Base-by-base conservation (phyloP, 148 eudicot genomes). In the Chenopodium berlandieri region DNA sequence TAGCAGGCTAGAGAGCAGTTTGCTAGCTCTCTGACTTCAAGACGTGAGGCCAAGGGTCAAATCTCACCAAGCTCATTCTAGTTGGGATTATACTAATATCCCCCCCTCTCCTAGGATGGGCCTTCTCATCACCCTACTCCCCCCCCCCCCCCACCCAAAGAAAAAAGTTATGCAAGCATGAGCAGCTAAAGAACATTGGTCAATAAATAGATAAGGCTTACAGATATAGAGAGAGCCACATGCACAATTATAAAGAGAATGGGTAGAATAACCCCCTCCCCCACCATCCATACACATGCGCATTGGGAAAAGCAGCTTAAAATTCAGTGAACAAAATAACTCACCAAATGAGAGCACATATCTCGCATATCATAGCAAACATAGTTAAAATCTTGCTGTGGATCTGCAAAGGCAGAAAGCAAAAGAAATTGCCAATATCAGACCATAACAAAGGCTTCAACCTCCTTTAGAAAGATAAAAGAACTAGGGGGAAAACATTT, bases 261-360 rank as follows among this genome's bases (percentile, higher is more conserved):
- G 44, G 44, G 6, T 40, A 40, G 44, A 40, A 40, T 40, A 40
- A 40, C 44, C 8, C 44, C 44, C 44, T 40, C 44, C 44, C 7
- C 44, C 44, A 40, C 8, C 44, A 40, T 7, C 44, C 44, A 40
- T 7, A 40, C 44, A 40, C 5, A 7, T 7, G 2, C 31, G 19
- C 47, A 73, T 17, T 50, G 31, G 46, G 16, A 44, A 47, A 47
- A 19, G 64, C 30, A 19, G 64, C 30, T 2, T n/a, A 71, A 60
- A 77, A 56, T 71, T 64, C 54, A 83, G 58, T 17, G 23, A 22
- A 66, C 52, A 66, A 60, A 54, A 50, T 17, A 76, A 85, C 94
- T 90, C 78, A 95, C 98, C 98, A 95, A 63, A 93, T 80, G 65
- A 95, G 92, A 82, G 97, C 96, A 71, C 92, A 91, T 17, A 95